phyloP scores from a whole-genome alignment of 768 basidiomycete species.

The Leucocoprinus birnbaumii region DNA sequence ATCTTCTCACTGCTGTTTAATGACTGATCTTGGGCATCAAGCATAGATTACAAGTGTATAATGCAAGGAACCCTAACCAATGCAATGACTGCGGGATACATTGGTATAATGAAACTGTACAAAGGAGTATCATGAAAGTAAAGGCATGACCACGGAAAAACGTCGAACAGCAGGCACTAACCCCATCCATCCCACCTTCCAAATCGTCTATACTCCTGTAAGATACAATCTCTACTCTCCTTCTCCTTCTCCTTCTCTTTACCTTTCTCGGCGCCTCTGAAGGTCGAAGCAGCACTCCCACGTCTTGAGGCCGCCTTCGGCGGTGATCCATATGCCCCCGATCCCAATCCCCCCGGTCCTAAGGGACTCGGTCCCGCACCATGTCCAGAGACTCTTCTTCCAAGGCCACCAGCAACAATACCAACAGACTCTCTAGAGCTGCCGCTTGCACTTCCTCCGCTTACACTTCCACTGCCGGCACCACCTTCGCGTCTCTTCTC shows the following conservation, averaged over 20 bases:
- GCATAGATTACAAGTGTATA: slow-evolving; percentile 3
- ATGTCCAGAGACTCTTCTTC: slow-evolving; percentile 49
- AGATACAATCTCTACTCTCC: slow-evolving; percentile 60
- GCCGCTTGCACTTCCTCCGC: slow-evolving; percentile 71
- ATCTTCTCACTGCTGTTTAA: background rate
- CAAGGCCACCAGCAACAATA: slow-evolving; percentile 19
- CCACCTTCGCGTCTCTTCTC: slow-evolving; percentile 36
- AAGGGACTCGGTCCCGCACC: background rate
- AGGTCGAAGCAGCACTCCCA: slow-evolving; percentile 51
- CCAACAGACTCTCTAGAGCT: slow-evolving; percentile 19
- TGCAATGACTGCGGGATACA: slow-evolving; percentile 1
- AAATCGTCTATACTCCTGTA: slow-evolving; percentile 78
- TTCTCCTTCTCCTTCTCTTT: slow-evolving; percentile 61
- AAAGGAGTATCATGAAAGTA: too few species aligned
- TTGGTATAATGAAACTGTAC: background rate
- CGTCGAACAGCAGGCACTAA: slow-evolving; percentile 18
- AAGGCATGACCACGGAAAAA: too few species aligned
- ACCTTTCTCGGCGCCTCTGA: slow-evolving; percentile 51
- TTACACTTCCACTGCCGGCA: slow-evolving; percentile 59
- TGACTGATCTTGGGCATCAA: background rate
- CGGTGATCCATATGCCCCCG: slow-evolving; percentile 34
- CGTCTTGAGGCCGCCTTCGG: slow-evolving; percentile 37
- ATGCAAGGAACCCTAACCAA: background rate
- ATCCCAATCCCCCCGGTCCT: slow-evolving; percentile 9
- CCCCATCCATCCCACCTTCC: slow-evolving; percentile 92